Evolutionary conservation across 164 flowering plant genomes (phyloP).

Genomic region (Buxus sempervirens): DNA sequence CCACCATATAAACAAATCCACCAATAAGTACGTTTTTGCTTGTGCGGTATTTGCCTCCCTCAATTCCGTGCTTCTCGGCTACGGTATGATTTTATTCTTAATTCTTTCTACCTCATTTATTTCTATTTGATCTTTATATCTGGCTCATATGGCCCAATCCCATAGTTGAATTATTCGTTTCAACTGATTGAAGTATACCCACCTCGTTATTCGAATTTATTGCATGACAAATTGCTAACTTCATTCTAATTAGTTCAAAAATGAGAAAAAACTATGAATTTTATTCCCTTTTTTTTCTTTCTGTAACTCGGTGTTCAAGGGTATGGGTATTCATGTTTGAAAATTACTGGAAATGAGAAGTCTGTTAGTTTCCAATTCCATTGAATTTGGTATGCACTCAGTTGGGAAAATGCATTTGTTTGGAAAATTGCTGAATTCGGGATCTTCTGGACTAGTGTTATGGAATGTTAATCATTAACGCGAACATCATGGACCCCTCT

Average conservation of each 20-base stretch:
- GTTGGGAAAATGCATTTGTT: too few relatives aligned
- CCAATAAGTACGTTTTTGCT: conserved; percentile 24
- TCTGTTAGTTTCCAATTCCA: background rate
- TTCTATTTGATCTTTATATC: background rate
- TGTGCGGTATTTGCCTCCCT: conserved; percentile 36
- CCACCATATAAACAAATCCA: background rate
- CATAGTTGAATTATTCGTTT: background rate
- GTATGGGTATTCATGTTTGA: too few relatives aligned
- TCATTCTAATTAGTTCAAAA: too few relatives aligned
- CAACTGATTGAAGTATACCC: background rate
- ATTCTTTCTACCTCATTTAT: background rate
- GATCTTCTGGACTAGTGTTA: too few relatives aligned
- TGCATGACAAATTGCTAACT: background rate
- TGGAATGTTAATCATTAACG: too few relatives aligned
- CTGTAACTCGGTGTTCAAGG: too few relatives aligned
- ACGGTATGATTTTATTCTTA: conserved; percentile 16
- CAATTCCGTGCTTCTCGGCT: conserved; percentile 36
- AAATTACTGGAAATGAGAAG: background rate
- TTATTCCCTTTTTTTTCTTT: too few relatives aligned
- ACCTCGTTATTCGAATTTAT: background rate
- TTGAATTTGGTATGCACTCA: background rate
- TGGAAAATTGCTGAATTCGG: too few relatives aligned
- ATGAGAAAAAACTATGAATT: too few relatives aligned
- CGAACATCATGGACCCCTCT: too few relatives aligned
- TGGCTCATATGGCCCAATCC: background rate